phyloP scores from a whole-genome alignment of 1,284 basidiomycete genomes.

The Leccinum pachyderme region DNA sequence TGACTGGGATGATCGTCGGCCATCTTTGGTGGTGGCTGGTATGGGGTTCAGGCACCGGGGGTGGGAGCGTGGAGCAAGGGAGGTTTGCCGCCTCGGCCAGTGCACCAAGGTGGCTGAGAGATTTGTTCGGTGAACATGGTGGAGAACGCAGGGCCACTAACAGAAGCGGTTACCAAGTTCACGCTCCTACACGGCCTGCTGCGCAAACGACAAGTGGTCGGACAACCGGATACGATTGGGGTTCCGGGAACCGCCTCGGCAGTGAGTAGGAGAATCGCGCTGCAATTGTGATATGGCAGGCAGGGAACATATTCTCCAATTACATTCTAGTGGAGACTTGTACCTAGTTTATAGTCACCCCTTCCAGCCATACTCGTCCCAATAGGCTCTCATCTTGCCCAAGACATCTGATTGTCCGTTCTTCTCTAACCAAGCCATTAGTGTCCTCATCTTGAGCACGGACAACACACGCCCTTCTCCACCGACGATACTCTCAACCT shows the following conservation, averaged over 20 bases:
- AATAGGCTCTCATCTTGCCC: constrained; percentile 76
- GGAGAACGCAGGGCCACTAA: constrained; percentile 14
- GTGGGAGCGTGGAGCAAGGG: constrained; percentile 31
- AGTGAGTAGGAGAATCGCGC: constrained; percentile 7
- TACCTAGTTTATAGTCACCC: constrained; percentile 15
- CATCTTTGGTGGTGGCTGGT: constrained; percentile 79
- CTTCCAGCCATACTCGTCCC: constrained; percentile 76
- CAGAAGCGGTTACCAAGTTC: constrained; percentile 26
- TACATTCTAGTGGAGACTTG: background rate
- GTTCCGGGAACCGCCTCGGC: constrained; percentile 42
- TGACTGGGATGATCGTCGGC: constrained; percentile 73
- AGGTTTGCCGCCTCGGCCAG: constrained; percentile 25
- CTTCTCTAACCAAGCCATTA: constrained; percentile 80
- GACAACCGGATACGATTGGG: constrained; percentile 39
- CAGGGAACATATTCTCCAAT: background rate
- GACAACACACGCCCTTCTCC: constrained; percentile 66
- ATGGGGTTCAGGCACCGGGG: constrained; percentile 41
- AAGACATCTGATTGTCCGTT: constrained; percentile 70
- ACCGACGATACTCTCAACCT: constrained; percentile 76
- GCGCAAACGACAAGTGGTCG: constrained; percentile 28
- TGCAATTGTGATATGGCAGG: background rate
- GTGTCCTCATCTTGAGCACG: constrained; percentile 83
- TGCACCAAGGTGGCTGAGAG: constrained; percentile 41
- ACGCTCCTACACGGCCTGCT: constrained; percentile 31
- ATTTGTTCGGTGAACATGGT: constrained; percentile 33